phyloP scores from a whole-genome alignment of 495 filamentous ascomycete species.

The Podospora sp. region DNA sequence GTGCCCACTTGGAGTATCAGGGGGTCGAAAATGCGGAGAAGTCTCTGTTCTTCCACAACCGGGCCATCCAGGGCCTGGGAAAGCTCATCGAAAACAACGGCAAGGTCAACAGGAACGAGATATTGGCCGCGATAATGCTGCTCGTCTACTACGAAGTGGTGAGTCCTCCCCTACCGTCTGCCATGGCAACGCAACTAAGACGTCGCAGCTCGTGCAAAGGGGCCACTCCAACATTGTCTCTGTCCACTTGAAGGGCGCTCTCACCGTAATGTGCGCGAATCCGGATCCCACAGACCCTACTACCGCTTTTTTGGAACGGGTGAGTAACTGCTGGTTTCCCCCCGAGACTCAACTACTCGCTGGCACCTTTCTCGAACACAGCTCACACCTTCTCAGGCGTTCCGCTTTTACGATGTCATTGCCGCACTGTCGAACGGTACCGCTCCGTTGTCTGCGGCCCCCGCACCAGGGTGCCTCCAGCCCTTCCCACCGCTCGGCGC shows the following conservation, averaged over 20 bases:
- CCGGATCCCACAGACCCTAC: conserved; percentile 52
- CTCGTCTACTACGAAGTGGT: conserved; percentile 67
- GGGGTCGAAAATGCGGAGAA: conserved; percentile 58
- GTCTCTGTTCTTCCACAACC: conserved; percentile 61
- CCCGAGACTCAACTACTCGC: too few relatives aligned
- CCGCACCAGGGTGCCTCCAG: conserved; percentile 45
- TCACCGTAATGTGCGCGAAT: conserved; percentile 58
- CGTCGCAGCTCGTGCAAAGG: conserved; percentile 58
- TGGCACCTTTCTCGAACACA: not conserved
- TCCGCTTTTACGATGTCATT: conserved; percentile 67
- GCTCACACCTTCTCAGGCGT: conserved; percentile 46
- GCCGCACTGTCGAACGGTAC: conserved; percentile 64
- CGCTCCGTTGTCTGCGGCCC: conserved; percentile 56
- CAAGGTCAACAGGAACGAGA: conserved; percentile 55
- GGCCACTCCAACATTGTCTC: conserved; percentile 60
- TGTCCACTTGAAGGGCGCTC: conserved; percentile 61
- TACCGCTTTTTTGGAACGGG: conserved; percentile 59
- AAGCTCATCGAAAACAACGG: conserved; percentile 57
- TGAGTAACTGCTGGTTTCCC: conserved; percentile 39
- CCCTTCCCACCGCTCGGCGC: conserved; percentile 52
- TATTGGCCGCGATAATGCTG: conserved; percentile 63
- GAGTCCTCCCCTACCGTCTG: conserved; percentile 27
- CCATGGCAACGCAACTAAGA: not conserved
- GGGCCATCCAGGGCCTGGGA: conserved; percentile 60
- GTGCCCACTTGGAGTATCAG: conserved; percentile 61